A percentile compares a stretch with the other conserved stretches of the same genome.
Evolutionary conservation across 768 basidiomycete genomes (phyloP).

Genomic region (Trametes punicea): DNA sequence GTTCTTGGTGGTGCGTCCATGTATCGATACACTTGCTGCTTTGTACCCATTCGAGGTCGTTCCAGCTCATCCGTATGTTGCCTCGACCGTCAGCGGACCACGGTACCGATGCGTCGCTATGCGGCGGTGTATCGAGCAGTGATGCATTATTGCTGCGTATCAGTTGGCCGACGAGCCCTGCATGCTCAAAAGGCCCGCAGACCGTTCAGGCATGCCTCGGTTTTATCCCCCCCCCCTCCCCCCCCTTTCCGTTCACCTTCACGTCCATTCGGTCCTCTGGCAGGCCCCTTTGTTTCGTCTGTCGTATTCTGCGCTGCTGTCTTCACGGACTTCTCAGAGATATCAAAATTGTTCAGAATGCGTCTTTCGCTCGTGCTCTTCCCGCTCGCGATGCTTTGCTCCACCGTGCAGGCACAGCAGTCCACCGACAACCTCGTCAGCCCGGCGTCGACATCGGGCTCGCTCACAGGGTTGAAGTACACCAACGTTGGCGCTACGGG

Average conservation of each 20-base stretch:
- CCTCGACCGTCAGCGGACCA: neutral
- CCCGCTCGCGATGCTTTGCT: slow-evolving; percentile 4
- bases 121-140: slow-evolving; percentile 4
- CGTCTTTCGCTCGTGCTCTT: neutral
- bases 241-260: neutral
- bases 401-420: slow-evolving; percentile 2
- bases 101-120: slow-evolving; percentile 4
- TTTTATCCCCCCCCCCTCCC: neutral
- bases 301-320: neutral
- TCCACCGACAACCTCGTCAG: slow-evolving; percentile 16
- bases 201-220: neutral
- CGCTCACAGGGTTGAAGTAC: slow-evolving; percentile 26
- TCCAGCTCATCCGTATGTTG: neutral
- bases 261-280: slow-evolving; percentile 10
- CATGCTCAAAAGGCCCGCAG: slow-evolving; percentile 11
- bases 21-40: neutral
- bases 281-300: neutral
- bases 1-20: slow-evolving; percentile 8
- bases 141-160: slow-evolving; percentile 11
- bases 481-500: slow-evolving; percentile 25
- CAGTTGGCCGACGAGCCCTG: neutral
- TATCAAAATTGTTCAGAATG: slow-evolving; percentile 6
- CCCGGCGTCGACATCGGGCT: slow-evolving; percentile 16
- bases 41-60: neutral
- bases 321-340: neutral